Evolutionary conservation across 768 basidiomycete species (phyloP).

Genomic region (Lentinula lateritia): DNA sequence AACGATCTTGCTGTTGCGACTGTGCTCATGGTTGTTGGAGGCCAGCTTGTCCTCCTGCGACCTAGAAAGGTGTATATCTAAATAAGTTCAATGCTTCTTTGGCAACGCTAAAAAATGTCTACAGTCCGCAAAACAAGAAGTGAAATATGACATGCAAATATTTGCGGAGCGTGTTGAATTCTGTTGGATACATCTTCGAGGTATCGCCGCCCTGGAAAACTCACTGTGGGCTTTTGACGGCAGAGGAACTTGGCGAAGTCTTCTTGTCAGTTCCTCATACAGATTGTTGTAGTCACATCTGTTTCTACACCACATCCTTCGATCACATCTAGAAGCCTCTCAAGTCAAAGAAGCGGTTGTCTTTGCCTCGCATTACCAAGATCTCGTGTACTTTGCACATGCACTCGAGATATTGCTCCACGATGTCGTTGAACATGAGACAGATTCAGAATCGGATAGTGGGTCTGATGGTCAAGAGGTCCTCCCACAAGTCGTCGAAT

Average conservation of each 20-base stretch:
- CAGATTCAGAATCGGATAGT: slow-evolving; percentile 27
- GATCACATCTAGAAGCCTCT: slow-evolving; percentile 66
- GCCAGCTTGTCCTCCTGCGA: slow-evolving; percentile 81
- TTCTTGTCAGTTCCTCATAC: slow-evolving; percentile 2
- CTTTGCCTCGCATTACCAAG: slow-evolving; percentile 83
- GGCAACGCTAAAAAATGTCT: neutral
- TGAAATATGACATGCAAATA: slow-evolving; percentile 96
- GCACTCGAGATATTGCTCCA: slow-evolving; percentile 93
- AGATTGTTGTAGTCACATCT: slow-evolving; percentile 68
- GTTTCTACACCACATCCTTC: slow-evolving; percentile 88
- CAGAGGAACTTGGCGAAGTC: slow-evolving; percentile 34
- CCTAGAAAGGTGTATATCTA: slow-evolving; percentile 66
- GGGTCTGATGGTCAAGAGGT: slow-evolving; percentile 28
- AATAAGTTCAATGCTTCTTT: neutral
- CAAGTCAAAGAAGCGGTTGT: slow-evolving; percentile 72
- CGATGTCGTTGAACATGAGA: slow-evolving; percentile 86
- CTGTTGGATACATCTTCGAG: slow-evolving; percentile 96
- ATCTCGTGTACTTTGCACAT: slow-evolving; percentile 90
- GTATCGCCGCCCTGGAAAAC: slow-evolving; percentile 91
- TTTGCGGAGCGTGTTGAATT: slow-evolving; percentile 97
- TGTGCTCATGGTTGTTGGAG: slow-evolving; percentile 92
- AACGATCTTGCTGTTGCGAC: slow-evolving; percentile 92
- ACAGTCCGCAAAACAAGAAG: slow-evolving; percentile 80
- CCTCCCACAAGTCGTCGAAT: slow-evolving; percentile 72
- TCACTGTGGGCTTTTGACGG: slow-evolving; percentile 98